Conservation (phyloP, 2,329 filamentous ascomycete genomes). For the Trichocomaceae sp. region DNA sequence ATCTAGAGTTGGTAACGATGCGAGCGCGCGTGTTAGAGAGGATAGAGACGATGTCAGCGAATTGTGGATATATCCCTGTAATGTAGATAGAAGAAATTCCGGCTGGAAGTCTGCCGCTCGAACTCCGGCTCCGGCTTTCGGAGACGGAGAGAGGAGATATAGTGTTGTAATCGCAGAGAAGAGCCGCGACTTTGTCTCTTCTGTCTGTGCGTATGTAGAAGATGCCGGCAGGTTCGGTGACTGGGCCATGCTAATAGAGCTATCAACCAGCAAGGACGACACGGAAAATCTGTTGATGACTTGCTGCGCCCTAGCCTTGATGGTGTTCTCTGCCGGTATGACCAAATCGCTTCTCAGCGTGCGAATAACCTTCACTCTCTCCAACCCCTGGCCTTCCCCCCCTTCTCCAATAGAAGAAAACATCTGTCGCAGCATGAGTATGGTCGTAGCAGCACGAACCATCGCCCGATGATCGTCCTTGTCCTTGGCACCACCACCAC, state of each 20-base stretch:
- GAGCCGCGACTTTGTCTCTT: conserved; percentile 68
- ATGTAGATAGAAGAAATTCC: conserved; percentile 63
- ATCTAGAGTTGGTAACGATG: conserved; percentile 74
- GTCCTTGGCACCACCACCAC: no score
- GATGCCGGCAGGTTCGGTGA: conserved; percentile 26
- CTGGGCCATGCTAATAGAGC: conserved; percentile 2
- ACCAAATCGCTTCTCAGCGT: conserved; percentile 65
- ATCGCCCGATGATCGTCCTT: conserved; percentile 71
- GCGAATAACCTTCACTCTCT: conserved; percentile 64
- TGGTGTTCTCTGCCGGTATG: conserved; percentile 63
- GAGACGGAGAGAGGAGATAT: conserved; percentile 70
- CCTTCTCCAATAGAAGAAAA: conserved; percentile 61
- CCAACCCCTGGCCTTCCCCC: conserved; percentile 70
- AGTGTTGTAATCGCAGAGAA: conserved; percentile 69
- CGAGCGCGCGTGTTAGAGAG: conserved; percentile 66
- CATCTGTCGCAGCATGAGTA: conserved; percentile 68
- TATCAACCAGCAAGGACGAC: conserved; percentile 44
- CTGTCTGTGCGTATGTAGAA: conserved; percentile 53
- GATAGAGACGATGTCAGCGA: conserved; percentile 72
- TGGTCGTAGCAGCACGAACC: conserved; percentile 72
- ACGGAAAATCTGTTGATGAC: conserved; percentile 79
- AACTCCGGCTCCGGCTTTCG: conserved; percentile 44
- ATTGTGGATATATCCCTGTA: conserved; percentile 77
- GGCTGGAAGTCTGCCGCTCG: conserved; percentile 51
- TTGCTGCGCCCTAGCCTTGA: conserved; percentile 69